These are phyloP conservation scores for Prunus fruticosa DNA, from an alignment of 306 rosid genomes.

Conservation along the genomic window DNA sequence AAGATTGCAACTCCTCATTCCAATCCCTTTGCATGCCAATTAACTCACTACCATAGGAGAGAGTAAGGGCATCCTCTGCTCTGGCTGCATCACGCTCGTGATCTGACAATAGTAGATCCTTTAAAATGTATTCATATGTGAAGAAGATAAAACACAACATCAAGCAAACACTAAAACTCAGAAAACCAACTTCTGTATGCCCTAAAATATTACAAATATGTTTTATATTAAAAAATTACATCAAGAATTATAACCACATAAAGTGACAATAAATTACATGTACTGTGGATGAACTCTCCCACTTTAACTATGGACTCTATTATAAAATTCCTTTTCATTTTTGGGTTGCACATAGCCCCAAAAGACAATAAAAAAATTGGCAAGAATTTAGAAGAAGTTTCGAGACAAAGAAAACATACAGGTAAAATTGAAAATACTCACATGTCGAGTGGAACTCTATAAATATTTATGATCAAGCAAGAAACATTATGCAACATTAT, in stretches of 20 bases:
- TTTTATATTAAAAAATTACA: background rate
- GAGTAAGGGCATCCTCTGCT: slow-evolving; percentile 90
- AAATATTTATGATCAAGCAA: background rate
- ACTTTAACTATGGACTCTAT: background rate
- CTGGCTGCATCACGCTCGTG: slow-evolving; percentile 91
- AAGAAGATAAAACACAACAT: background rate
- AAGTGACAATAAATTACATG: background rate
- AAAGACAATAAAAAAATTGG: background rate
- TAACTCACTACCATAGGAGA: slow-evolving; percentile 88
- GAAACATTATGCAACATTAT: background rate
- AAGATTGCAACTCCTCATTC: slow-evolving; percentile 99
- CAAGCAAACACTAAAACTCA: slow-evolving; percentile 16
- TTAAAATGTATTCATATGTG: slow-evolving; percentile 6
- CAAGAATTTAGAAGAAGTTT: background rate
- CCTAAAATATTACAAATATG: background rate
- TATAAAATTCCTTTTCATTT: background rate
- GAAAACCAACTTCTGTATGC: background rate
- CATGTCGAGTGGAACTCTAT: background rate
- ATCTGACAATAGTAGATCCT: slow-evolving; percentile 46
- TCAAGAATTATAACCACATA: background rate
- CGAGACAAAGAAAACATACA: background rate
- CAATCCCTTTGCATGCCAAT: slow-evolving; percentile 99
- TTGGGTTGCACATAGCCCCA: background rate
- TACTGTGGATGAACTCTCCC: background rate
- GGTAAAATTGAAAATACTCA: background rate